These are phyloP conservation scores for Carex parvula DNA, from an alignment of 176 grass and related monocot genomes.

Conservation along the genomic window DNA sequence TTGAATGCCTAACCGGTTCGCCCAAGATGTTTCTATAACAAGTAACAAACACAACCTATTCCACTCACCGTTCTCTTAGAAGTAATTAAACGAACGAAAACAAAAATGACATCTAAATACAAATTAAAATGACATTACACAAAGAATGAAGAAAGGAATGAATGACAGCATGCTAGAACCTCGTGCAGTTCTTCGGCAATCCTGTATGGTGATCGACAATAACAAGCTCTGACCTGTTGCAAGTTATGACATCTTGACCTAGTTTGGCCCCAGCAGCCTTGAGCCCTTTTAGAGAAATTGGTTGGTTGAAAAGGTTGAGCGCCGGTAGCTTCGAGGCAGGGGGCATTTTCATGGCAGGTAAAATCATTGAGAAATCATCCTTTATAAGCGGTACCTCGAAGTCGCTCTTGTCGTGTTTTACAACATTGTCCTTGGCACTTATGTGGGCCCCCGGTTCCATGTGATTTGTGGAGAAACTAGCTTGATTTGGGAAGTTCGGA, in stretches of 20 bases:
- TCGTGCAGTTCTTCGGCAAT: conserved; percentile 62
- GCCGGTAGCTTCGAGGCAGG: conserved; percentile 77
- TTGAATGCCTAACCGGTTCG: not conserved
- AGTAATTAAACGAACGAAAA: not conserved
- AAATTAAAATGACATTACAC: conserved; percentile 1
- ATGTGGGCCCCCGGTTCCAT: conserved; percentile 98
- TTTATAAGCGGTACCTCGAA: conserved; percentile 81
- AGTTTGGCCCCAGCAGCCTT: conserved; percentile 97
- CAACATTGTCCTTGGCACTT: conserved; percentile 72
- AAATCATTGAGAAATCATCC: conserved; percentile 62
- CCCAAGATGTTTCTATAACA: conserved; percentile 12
- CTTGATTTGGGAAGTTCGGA: conserved; percentile 84
- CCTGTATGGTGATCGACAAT: conserved; percentile 63
- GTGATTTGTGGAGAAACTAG: conserved; percentile 98
- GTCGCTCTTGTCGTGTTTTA: conserved; percentile 61
- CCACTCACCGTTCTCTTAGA: not conserved
- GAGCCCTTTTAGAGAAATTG: conserved; percentile 72
- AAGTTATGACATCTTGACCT: conserved; percentile 59
- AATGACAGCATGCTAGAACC: conserved; percentile 34
- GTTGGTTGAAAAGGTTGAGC: conserved; percentile 94
- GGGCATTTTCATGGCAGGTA: conserved; percentile 78
- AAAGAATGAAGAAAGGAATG: conserved; percentile 19
- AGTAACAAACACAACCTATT: not conserved
- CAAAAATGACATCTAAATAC: conserved; percentile 19
- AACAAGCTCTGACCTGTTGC: conserved; percentile 35